Conservation (phyloP, 148 eudicot species). For the Polygonum maritimum region DNA sequence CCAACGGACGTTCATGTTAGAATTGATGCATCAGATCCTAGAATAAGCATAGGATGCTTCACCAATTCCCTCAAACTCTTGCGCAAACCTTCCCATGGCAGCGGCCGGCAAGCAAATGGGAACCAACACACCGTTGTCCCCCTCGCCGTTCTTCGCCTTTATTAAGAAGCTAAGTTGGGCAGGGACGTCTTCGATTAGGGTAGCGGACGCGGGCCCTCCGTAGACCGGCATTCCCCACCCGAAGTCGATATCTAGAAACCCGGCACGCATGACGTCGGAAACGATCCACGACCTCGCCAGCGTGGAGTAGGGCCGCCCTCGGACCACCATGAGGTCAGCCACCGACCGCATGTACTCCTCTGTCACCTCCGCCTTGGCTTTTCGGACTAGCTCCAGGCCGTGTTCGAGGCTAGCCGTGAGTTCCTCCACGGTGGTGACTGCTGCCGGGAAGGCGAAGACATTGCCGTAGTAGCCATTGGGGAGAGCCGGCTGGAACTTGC, state of each 20-base stretch:
- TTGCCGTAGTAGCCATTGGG: conserved; percentile 8
- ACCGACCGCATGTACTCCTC: conserved; percentile 12
- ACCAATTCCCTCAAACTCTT: background rate
- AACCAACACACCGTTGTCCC: conserved; percentile 5
- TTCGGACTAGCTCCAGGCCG: background rate
- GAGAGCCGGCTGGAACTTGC: background rate
- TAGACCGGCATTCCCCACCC: conserved; percentile 9
- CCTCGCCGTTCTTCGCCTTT: background rate
- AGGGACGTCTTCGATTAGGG: background rate
- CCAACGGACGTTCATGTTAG: too few relatives aligned
- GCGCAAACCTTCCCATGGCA: conserved; percentile 2
- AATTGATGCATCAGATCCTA: background rate
- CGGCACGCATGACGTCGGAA: background rate
- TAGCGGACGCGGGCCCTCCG: background rate
- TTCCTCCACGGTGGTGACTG: background rate
- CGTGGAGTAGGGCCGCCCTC: conserved; percentile 1
- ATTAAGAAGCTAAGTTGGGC: background rate
- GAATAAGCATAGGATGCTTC: background rate
- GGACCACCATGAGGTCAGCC: conserved; percentile 1
- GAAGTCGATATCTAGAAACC: background rate
- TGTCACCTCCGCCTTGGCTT: conserved; percentile 5
- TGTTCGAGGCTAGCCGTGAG: background rate
- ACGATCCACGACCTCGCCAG: background rate
- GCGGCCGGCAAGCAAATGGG: conserved; percentile 7
- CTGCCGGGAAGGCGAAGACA: background rate